These are phyloP conservation scores for Starmerella floricola DNA, from an alignment of 805 yeast genomes.

Conservation along the genomic window DNA sequence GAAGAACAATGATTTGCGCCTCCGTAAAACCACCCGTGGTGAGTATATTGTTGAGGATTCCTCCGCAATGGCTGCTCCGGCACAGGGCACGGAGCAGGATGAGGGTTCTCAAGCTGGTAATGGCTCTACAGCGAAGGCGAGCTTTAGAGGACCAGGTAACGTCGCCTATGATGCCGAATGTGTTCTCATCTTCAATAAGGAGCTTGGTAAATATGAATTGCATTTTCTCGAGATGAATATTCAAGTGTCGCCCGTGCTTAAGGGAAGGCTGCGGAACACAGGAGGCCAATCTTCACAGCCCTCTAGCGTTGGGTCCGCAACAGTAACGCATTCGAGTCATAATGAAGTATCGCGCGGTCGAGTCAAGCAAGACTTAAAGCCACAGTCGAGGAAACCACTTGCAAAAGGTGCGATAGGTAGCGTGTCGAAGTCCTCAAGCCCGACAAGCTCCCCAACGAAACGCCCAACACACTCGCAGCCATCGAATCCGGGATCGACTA, in stretches of 20 bases:
- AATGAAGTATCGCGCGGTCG: too few species aligned
- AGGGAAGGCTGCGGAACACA: constrained; percentile 8
- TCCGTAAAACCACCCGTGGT: constrained; percentile 17
- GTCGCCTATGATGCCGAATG: constrained; percentile 39
- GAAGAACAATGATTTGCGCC: constrained; percentile 3
- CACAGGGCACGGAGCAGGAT: constrained; percentile 5
- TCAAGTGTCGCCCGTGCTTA: constrained; percentile 16
- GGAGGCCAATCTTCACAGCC: too few species aligned
- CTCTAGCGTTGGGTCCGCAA: background rate
- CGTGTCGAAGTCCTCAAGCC: too few species aligned
- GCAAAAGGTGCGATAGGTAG: too few species aligned
- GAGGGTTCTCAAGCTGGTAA: background rate
- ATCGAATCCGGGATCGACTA: background rate
- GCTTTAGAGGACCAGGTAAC: constrained; percentile 24
- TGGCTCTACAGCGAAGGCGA: background rate
- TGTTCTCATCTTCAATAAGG: constrained; percentile 69
- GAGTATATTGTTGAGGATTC: constrained; percentile 15
- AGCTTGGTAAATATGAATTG: constrained; percentile 25
- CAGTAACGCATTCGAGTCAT: background rate
- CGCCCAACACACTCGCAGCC: background rate
- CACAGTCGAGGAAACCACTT: too few species aligned
- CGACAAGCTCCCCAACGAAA: background rate
- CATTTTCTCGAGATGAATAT: constrained; percentile 20
- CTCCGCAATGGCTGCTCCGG: background rate
- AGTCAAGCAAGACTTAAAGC: too few species aligned